A percentile compares a stretch with the other conserved stretches of the same genome.
Evolutionary conservation across 2,329 filamentous ascomycete genomes (phyloP).

Genomic region (Peltaster fructicola): DNA sequence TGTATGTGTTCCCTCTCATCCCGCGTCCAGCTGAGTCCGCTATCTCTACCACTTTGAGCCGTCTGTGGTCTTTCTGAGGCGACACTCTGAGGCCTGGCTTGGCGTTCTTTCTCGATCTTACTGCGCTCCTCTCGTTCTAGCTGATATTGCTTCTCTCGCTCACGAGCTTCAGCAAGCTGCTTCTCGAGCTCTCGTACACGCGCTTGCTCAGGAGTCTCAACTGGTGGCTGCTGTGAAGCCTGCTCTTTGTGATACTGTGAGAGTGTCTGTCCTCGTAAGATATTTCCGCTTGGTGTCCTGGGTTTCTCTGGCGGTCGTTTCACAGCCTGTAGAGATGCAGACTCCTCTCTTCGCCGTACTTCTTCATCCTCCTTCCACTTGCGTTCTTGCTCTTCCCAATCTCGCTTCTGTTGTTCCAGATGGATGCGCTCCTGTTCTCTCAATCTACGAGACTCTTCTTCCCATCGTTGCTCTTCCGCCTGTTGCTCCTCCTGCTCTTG

Average conservation of each 20-base stretch:
- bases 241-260: conserved; percentile 73
- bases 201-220: conserved; percentile 37
- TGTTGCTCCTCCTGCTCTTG: conserved; percentile 45
- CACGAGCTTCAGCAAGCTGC: conserved; percentile 49
- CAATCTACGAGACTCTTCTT: conserved; percentile 42
- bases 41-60: conserved; percentile 31
- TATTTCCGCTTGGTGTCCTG: conserved; percentile 22
- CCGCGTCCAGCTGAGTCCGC: conserved; percentile 46
- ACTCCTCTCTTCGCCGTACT: conserved; percentile 51
- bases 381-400: conserved; percentile 61
- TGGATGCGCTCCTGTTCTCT: conserved; percentile 41
- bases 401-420: conserved; percentile 49
- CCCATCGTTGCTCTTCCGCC: conserved; percentile 51
- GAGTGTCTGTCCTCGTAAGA: conserved; percentile 65
- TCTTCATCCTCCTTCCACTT: conserved; percentile 66
- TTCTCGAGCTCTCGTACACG: conserved; percentile 67
- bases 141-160: conserved; percentile 48
- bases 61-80: conserved; percentile 10
- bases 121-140: conserved; percentile 38
- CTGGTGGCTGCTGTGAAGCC: conserved; percentile 18
- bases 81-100: too few species aligned
- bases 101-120: conserved; percentile 21
- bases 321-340: conserved; percentile 48
- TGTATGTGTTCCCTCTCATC: conserved; percentile 51
- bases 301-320: conserved; percentile 43